Evolutionary conservation across 1,284 basidiomycete species (phyloP).

Genomic region (Ceratobasidium sp.): DNA sequence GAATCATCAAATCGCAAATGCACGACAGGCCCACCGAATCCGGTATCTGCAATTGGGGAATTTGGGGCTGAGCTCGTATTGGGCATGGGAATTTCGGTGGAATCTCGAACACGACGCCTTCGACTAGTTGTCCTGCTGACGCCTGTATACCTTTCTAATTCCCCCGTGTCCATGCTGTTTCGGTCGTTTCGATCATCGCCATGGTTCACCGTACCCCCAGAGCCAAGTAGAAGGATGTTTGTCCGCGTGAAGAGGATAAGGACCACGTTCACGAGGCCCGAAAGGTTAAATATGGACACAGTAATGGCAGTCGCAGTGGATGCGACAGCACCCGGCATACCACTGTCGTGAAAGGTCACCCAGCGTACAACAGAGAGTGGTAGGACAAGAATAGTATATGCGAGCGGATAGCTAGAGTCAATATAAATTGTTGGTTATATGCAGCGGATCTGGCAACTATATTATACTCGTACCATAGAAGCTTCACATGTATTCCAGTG

Average conservation of each 20-base stretch:
- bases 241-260: not conserved
- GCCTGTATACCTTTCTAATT: not conserved
- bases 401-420: not conserved
- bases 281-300: constrained; percentile 1
- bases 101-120: not conserved
- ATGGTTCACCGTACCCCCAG: not conserved
- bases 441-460: not conserved
- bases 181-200: not conserved
- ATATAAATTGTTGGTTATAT: not conserved
- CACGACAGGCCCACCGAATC: constrained; percentile 32
- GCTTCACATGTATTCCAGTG: not conserved
- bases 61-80: not conserved
- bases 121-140: not conserved
- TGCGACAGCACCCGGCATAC: not conserved
- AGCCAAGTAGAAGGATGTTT: not conserved
- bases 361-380: not conserved
- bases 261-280: not conserved
- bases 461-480: not conserved
- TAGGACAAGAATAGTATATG: not conserved
- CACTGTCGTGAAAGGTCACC: not conserved
- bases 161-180: not conserved
- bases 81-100: not conserved
- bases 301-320: constrained; percentile 40
- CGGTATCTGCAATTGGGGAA: not conserved
- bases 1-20: constrained; percentile 10